Conservation (phyloP, 2,329 filamentous ascomycete genomes). For the Cladosporium oxysporum region DNA sequence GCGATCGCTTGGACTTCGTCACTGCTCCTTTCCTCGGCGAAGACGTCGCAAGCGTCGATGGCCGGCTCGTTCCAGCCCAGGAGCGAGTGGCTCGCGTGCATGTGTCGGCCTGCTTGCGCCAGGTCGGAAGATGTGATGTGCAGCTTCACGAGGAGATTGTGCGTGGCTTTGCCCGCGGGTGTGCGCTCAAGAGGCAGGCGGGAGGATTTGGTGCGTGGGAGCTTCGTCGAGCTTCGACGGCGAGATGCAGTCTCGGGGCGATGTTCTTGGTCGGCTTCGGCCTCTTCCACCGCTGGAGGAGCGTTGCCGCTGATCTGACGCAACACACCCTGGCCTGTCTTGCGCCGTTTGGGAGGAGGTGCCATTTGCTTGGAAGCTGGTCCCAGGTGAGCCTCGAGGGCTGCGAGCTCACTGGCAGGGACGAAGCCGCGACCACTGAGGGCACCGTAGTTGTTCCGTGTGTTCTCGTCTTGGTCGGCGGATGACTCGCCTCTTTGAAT, state of each 20-base stretch:
- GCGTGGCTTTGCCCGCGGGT: conserved; percentile 32
- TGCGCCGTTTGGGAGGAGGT: conserved; percentile 29
- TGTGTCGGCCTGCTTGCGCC: conserved; percentile 9
- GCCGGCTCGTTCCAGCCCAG: conserved; percentile 32
- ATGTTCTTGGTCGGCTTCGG: conserved; percentile 22
- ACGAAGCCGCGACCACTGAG: conserved; percentile 28
- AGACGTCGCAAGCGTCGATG: conserved; percentile 21
- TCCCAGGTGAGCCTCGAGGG: conserved; percentile 20
- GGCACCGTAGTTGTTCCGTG: conserved; percentile 6
- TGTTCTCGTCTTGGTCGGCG: conserved; percentile 21
- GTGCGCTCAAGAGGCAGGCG: conserved; percentile 43
- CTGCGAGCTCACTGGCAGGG: conserved; percentile 34
- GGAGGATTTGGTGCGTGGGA: conserved; percentile 39
- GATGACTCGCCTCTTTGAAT: background rate
- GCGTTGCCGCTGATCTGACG: conserved; percentile 31
- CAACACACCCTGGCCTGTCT: conserved; percentile 27
- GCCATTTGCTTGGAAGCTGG: conserved; percentile 18
- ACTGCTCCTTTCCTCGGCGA: conserved; percentile 18
- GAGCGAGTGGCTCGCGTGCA: conserved; percentile 26
- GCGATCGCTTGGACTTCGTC: conserved; percentile 23
- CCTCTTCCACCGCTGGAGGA: background rate
- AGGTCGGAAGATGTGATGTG: conserved; percentile 9
- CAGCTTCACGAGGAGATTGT: conserved; percentile 23
- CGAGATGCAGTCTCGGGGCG: conserved; percentile 22
- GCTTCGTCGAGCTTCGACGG: conserved; percentile 28